Conservation (phyloP, 805 yeast species). For the Kurtzmaniella fragi region DNA sequence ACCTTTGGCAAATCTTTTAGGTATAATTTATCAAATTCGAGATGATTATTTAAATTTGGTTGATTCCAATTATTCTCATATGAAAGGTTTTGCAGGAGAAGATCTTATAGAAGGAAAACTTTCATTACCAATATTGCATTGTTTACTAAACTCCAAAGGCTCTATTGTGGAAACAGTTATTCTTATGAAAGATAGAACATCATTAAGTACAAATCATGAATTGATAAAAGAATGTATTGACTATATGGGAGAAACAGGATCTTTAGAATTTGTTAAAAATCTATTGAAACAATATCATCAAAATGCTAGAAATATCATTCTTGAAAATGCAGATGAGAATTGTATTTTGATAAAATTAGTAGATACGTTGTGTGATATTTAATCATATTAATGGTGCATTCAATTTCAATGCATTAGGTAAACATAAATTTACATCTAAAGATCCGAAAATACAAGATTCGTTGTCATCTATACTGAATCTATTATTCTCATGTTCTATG, state of each 20-base stretch:
- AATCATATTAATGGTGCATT: constrained; percentile 5
- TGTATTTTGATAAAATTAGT: constrained; percentile 10
- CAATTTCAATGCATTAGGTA: constrained; percentile 7
- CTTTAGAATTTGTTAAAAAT: constrained; percentile 20
- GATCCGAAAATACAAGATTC: no score
- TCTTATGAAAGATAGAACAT: constrained; percentile 10
- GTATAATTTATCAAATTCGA: constrained; percentile 76
- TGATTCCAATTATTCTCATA: constrained; percentile 45
- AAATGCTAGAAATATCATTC: constrained; percentile 13
- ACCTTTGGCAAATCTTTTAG: constrained; percentile 69
- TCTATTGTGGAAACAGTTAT: constrained; percentile 4
- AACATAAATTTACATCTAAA: constrained; percentile 20
- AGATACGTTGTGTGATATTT: constrained; percentile 14
- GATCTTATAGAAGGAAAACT: constrained; percentile 88
- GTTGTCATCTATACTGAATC: constrained; percentile 12
- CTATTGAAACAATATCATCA: constrained; percentile 17
- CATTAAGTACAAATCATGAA: constrained; percentile 1
- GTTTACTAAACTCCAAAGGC: constrained; percentile 11
- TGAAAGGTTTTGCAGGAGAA: constrained; percentile 70
- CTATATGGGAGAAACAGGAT: constrained; percentile 18
- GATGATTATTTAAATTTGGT: constrained; percentile 78
- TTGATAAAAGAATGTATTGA: constrained; percentile 16
- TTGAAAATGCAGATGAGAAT: constrained; percentile 2
- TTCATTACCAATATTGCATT: constrained; percentile 79
- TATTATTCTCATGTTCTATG: constrained; percentile 14